phyloP scores from a whole-genome alignment of 805 yeast species.

The Cephaloascus albidus region DNA sequence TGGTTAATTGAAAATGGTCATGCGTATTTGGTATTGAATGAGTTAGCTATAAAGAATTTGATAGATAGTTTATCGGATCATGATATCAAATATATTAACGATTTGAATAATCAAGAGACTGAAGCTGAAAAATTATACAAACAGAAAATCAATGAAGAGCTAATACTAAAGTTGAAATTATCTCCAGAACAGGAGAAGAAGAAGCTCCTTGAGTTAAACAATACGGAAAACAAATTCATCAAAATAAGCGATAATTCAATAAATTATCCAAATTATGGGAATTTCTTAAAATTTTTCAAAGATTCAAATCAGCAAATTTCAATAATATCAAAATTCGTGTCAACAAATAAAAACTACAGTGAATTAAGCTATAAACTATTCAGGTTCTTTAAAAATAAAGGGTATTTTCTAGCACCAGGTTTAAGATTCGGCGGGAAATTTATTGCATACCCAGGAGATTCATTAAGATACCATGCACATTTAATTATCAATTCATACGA shows the following conservation, averaged over 20 bases:
- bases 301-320: not conserved
- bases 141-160: conserved; percentile 4
- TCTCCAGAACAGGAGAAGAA: conserved; percentile 1
- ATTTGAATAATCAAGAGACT: conserved; percentile 4
- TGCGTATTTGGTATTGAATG: conserved; percentile 35
- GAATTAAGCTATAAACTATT: conserved; percentile 14
- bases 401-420: conserved; percentile 70
- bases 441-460: conserved; percentile 93
- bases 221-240: not conserved
- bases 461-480: conserved; percentile 84
- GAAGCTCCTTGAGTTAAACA: not conserved
- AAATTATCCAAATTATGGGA: not conserved
- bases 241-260: not conserved
- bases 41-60: conserved; percentile 13
- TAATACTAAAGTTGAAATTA: conserved; percentile 7
- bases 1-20: conserved; percentile 43
- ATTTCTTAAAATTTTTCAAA: not conserved
- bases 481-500: conserved; percentile 50
- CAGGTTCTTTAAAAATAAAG: conserved; percentile 27
- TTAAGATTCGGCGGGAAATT: conserved; percentile 84
- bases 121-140: conserved; percentile 5
- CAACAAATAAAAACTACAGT: no score
- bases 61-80: conserved; percentile 4
- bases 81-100: conserved; percentile 4
- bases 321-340: not conserved